Conservation (phyloP, 805 yeast genomes). For the Spathaspora sp. region DNA sequence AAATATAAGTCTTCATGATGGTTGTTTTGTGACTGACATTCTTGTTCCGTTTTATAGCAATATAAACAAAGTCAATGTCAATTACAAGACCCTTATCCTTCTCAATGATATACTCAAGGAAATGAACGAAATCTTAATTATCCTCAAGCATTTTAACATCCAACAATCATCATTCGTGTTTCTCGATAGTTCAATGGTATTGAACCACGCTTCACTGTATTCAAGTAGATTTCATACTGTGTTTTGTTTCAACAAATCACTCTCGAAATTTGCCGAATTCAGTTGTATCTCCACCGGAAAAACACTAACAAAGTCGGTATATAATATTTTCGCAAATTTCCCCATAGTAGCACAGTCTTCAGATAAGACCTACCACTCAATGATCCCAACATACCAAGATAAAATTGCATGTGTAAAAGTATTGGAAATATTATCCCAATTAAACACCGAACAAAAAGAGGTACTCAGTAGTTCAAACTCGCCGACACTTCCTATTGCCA, state of each 20-base stretch:
- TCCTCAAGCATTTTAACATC: conserved; percentile 23
- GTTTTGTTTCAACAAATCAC: conserved; percentile 13
- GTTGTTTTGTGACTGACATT: conserved; percentile 29
- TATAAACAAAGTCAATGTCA: neutral
- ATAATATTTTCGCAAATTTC: conserved; percentile 14
- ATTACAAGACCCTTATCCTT: conserved; percentile 19
- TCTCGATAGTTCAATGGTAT: conserved; percentile 11
- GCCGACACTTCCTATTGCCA: neutral
- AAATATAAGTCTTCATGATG: conserved; percentile 33
- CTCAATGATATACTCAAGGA: conserved; percentile 26
- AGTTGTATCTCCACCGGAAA: conserved; percentile 22
- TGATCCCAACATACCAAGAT: conserved; percentile 18
- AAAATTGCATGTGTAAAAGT: conserved; percentile 15
- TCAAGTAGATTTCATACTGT: conserved; percentile 6
- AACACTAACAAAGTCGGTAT: conserved; percentile 22
- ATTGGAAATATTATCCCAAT: conserved; percentile 12
- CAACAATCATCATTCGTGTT: conserved; percentile 11
- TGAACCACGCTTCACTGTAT: conserved; percentile 1
- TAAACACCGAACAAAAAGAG: conserved; percentile 4
- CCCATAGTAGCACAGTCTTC: conserved; percentile 15
- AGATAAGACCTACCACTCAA: conserved; percentile 17
- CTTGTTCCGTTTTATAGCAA: conserved; percentile 30
- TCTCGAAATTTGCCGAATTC: conserved; percentile 18
- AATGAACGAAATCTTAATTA: conserved; percentile 36
- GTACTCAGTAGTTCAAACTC: neutral